A percentile compares a stretch with the other conserved stretches of the same genome.
phyloP scores from a whole-genome alignment of 208 protist species.

The Polymyxa betae region DNA sequence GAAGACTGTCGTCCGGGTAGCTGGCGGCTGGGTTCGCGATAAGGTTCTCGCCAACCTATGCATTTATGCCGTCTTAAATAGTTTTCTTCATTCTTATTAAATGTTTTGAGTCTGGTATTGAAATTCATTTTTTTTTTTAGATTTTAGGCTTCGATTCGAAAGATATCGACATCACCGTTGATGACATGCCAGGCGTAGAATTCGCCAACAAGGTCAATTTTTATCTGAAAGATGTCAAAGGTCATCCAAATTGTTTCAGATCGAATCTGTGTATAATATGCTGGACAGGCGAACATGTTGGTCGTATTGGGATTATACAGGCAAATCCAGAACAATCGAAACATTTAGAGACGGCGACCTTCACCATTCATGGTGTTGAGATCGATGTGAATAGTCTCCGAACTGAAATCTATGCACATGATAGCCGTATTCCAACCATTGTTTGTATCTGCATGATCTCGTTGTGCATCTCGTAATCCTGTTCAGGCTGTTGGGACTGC shows the following conservation, averaged over 20 bases:
- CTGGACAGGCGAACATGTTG: constrained; percentile 55
- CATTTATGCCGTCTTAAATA: too few relatives aligned
- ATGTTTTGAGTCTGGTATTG: constrained; percentile 52
- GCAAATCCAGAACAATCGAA: constrained; percentile 87
- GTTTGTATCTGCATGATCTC: neutral
- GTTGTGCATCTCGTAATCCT: constrained; percentile 22
- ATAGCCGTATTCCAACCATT: constrained; percentile 85
- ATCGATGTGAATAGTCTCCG: constrained; percentile 94
- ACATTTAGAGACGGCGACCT: constrained; percentile 90
- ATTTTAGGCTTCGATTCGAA: constrained; percentile 84
- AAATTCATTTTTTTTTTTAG: constrained; percentile 67
- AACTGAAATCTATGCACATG: constrained; percentile 85
- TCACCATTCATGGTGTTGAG: constrained; percentile 76
- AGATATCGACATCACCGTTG: constrained; percentile 97
- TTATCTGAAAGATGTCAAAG: too few relatives aligned
- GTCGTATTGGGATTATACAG: constrained; percentile 85
- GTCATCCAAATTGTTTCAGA: too few relatives aligned
- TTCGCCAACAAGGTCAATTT: constrained; percentile 85
- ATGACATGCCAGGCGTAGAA: constrained; percentile 79
- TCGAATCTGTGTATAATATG: too few relatives aligned
- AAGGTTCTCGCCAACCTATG: constrained; percentile 77
- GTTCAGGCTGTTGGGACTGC: constrained; percentile 72
- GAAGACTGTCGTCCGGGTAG: constrained; percentile 71
- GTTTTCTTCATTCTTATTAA: too few relatives aligned
- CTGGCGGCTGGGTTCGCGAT: constrained; percentile 97